phyloP scores from a whole-genome alignment of 768 basidiomycete species.

The Hygrocybe coccinea region DNA sequence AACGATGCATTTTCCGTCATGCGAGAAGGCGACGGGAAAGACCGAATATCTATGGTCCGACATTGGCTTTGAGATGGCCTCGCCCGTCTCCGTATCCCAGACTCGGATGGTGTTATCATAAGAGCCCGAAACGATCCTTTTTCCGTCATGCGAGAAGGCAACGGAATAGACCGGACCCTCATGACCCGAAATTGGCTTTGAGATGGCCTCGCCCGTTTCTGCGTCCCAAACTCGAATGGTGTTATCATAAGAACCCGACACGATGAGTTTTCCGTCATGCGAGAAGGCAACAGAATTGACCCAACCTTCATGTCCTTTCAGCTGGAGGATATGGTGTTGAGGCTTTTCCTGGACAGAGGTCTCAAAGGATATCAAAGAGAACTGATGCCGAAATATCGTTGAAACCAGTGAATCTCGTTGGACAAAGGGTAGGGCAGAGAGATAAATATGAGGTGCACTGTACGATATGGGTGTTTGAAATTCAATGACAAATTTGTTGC shows the following conservation, averaged over 20 bases:
- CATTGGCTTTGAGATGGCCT: no score
- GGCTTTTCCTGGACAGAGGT: neutral
- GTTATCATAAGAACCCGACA: constrained; percentile 4
- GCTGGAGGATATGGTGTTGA: neutral
- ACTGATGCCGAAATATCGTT: neutral
- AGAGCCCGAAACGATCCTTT: neutral
- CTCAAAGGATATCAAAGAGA: neutral
- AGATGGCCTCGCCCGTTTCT: constrained; percentile 1
- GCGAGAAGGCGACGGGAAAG: constrained; percentile 22
- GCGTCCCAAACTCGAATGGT: constrained; percentile 7
- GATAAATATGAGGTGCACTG: neutral
- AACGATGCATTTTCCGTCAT: constrained; percentile 19
- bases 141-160: constrained; percentile 4
- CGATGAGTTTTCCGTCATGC: constrained; percentile 2
- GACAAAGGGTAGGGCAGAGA: neutral
- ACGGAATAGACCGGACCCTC: constrained; percentile 2
- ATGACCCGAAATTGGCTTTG: neutral
- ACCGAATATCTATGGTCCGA: constrained; percentile 2
- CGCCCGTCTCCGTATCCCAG: neutral
- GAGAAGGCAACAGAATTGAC: constrained; percentile 4
- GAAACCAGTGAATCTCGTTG: neutral
- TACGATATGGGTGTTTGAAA: neutral
- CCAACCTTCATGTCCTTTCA: neutral
- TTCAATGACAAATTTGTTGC: neutral
- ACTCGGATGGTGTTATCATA: neutral